Percentiles rank a stretch among this genome's conserved stretches.
Conservation (phyloP, 768 basidiomycete genomes). For the Leccinellum rugosiceps region DNA sequence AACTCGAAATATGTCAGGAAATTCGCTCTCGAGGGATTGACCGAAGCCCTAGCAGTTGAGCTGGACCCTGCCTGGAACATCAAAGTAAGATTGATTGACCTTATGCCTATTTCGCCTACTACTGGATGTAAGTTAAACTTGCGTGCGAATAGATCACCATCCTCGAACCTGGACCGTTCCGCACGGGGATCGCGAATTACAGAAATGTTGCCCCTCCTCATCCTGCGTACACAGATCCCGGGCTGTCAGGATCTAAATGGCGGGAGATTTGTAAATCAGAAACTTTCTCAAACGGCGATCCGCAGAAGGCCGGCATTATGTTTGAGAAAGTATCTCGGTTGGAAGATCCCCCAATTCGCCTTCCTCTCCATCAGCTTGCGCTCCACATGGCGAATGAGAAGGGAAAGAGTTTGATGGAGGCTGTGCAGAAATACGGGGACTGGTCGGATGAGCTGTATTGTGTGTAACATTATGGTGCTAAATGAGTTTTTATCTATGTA, state of each 20-base stretch:
- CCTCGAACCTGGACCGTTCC: conserved; percentile 21
- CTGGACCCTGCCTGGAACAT: conserved; percentile 19
- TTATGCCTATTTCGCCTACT: background rate
- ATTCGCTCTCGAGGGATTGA: conserved; percentile 29
- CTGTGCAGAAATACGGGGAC: conserved; percentile 16
- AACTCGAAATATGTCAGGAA: conserved; percentile 5
- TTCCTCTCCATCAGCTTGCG: conserved; percentile 14
- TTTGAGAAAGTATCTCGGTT: conserved; percentile 19
- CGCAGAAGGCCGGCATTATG: conserved; percentile 18
- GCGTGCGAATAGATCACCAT: conserved; percentile 16
- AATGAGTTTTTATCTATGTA: background rate
- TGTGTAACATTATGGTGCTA: background rate
- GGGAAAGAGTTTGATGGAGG: conserved; percentile 11
- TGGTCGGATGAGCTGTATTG: conserved; percentile 25
- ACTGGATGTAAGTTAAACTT: background rate
- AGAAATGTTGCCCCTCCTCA: background rate
- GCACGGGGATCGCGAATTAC: background rate
- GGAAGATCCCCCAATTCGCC: conserved; percentile 20
- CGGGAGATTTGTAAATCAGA: background rate
- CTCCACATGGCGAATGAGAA: conserved; percentile 7
- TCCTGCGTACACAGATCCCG: conserved; percentile 16
- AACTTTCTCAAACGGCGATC: conserved; percentile 5
- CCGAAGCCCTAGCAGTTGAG: conserved; percentile 14
- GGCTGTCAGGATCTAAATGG: conserved; percentile 8
- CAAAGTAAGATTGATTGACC: conserved; percentile 5